Evolutionary conservation across 169 alveolate genomes (phyloP), one percentile per base, ranked within the genome.

Genomic region (Cyclospora cayetanensis): DNA sequence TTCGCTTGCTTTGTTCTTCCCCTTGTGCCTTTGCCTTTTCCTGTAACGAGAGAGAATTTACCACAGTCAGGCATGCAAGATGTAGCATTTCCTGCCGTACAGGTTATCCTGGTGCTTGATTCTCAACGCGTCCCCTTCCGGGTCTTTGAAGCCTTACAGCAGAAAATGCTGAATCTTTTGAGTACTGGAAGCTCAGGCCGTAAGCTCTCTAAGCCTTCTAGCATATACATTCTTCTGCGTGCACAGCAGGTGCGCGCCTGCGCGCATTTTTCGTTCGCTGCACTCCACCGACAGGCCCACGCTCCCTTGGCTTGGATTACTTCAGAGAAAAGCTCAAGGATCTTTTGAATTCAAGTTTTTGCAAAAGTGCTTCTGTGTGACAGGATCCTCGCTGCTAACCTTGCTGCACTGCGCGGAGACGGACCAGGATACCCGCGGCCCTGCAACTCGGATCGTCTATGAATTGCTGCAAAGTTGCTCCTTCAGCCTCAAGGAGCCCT

Each of bases 31-130:
- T 1, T 22, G 60, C 60, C 60, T 46, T 46, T 46, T 46, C 20
- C 60, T 46, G 60, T 22, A n/a, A n/a, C n/a, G n/a, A n/a, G n/a
- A n/a, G n/a, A n/a, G n/a, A n/a, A n/a, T n/a, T n/a, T n/a, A n/a
- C n/a, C n/a, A n/a, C n/a, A n/a, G n/a, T n/a, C n/a, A n/a, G n/a
- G n/a, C n/a, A n/a, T n/a, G n/a, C n/a, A n/a, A n/a, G n/a, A n/a
- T n/a, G n/a, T n/a, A n/a, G n/a, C n/a, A n/a, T 46, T 1, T 22
- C 60, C 20, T 46, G 11, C 11, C 60, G 11, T 22, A 20, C 84
- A 72, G 84, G 84, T 72, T 34, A 72, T 72, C 20, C 20, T 72
- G 84, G 60, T 72, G 50, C 55, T 72, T 37, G 84, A 72, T 20
- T 27, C 84, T 15, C 84, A 18, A 31, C 60, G 84, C 35, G 84